Percentiles rank a stretch among this genome's conserved stretches.
Evolutionary conservation across 371 early-diverging fungal species (phyloP).

Genomic region (Mortierella sp.): DNA sequence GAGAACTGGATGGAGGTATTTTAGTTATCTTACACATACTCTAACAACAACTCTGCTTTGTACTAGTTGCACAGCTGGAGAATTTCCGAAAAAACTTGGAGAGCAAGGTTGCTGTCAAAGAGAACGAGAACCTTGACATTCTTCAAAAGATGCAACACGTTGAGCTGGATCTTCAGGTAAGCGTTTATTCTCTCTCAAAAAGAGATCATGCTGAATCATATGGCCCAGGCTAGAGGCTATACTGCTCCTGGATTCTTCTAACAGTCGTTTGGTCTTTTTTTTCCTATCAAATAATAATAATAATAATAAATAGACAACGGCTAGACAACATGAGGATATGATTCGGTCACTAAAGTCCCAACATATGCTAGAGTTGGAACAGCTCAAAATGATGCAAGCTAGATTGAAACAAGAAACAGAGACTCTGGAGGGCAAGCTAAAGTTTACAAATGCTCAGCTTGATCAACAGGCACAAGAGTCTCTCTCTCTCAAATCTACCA

Average conservation of each 20-base stretch:
- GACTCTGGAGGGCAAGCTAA: slow-evolving; percentile 42
- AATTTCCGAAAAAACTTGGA: slow-evolving; percentile 61
- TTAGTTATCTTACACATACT: too few relatives aligned
- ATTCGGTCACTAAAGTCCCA: slow-evolving; percentile 53
- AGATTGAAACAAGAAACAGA: slow-evolving; percentile 54
- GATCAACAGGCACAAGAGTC: slow-evolving; percentile 51
- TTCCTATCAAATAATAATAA: too few relatives aligned
- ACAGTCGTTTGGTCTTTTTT: background rate
- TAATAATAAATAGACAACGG: slow-evolving; percentile 41
- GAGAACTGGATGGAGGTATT: background rate
- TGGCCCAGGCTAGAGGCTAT: too few relatives aligned
- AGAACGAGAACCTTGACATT: slow-evolving; percentile 64
- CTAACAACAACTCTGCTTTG: too few relatives aligned
- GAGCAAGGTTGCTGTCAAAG: slow-evolving; percentile 63
- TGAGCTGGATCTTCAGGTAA: slow-evolving; percentile 54
- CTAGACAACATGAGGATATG: slow-evolving; percentile 61
- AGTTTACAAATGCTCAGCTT: slow-evolving; percentile 23
- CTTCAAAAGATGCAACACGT: slow-evolving; percentile 59
- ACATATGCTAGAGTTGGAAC: slow-evolving; percentile 56
- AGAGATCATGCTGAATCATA: too few relatives aligned
- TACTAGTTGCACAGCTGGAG: slow-evolving; percentile 63
- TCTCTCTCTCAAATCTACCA: slow-evolving; percentile 52
- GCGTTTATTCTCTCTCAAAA: background rate
- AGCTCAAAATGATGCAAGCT: slow-evolving; percentile 56
- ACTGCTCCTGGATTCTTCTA: too few relatives aligned